Evolutionary conservation across 2,329 filamentous ascomycete genomes (phyloP), one percentile per base, ranked within the genome.

Genomic region (Penicillium olsonii): DNA sequence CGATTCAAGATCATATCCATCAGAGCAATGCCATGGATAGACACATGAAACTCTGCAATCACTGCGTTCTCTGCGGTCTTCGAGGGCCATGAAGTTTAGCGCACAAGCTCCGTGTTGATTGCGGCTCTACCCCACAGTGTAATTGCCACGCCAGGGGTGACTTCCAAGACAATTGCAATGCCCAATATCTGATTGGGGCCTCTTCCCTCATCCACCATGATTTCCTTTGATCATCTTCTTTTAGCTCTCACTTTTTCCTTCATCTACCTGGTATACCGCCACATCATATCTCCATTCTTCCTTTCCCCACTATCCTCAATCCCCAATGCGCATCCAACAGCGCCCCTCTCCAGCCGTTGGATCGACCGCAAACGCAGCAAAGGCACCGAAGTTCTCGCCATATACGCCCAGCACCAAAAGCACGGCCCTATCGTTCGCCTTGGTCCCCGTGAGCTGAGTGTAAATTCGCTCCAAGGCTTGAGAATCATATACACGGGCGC

Each of bases 401-500:
- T 89, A 11, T 77, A 82, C 47, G 72, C 65, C 2, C 81, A 81
- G 5, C 82, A 87, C 59, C 65, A 70, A 18, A 69, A 70, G 3
- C 66, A 80, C 2, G 84, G 84, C 0, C 76, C 82, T 0, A 71
- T 87, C 14, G 71, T 88, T 6, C 77, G 83, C 14, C 69, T 88
- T 1, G 83, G 77, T 0, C 85, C 85, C 0, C 73, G 74, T 34
- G 85, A 89, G 57, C 64, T 90, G 50, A 87, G 83, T 50, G 75
- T 88, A 31, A 84, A 86, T 62, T 82, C 79, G 49, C 71, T 85
- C 3, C 78, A 82, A 31, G 79, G 81, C 0, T 71, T 73, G 19
- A 61, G 79, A 38, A 78, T 79, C 1, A 75, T 90, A 19, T 90
- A 90, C 66, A 77, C 78, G 9, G 85, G 85, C 11, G 85, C 84